Evolutionary conservation across 2,329 filamentous ascomycete genomes (phyloP), one percentile per base, ranked within the genome.

Genomic region (Tolypocladium amazonense): DNA sequence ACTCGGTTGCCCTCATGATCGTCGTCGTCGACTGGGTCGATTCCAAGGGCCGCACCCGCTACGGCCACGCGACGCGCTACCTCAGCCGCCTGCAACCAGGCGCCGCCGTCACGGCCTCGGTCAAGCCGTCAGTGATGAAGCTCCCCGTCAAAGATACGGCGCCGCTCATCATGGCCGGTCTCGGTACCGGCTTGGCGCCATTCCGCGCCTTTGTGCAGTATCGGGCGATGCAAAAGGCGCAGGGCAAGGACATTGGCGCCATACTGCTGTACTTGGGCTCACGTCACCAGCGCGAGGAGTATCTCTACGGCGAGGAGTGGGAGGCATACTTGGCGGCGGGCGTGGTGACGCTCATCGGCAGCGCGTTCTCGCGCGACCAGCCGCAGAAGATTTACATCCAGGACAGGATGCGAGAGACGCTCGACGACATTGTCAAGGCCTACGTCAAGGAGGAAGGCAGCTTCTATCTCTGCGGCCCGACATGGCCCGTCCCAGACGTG

Each of bases 61-160:
- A 90, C 71, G 94, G 94, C 58, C 92, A 97, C 73, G 93, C 94
- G 9, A 97, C 93, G 14, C 88, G 88, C 65, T 99, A 95, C 79
- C 86, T 99, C 65, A 88, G 88, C 74, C 74, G 79, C 35, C 87
- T 99, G 41, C 81, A 82, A 15, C 79, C 90, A 15, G 94, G 94
- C 57, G 79, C 89, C 43, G 79, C 88, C 39, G 86, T 99, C 64
- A 96, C 92, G 3, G 94, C 91, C 61, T 96, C 90, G 39, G 92
- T 99, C 73, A 99, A 99, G 80, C 91, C 94, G 0, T 97, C 92
- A 30, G 94, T 97, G 65, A 99, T 99, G 94, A 99, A 97, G 79
- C 84, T 99, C n/a, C 94, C 94, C 6, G 77, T 83, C 62, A 88
- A 87, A 72, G 88, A 92, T 67, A 94, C 90, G 43, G 90, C 93